Evolutionary conservation across 192 early-diverging fungal species (phyloP).

Genomic region (Mortierella hygrophila): DNA sequence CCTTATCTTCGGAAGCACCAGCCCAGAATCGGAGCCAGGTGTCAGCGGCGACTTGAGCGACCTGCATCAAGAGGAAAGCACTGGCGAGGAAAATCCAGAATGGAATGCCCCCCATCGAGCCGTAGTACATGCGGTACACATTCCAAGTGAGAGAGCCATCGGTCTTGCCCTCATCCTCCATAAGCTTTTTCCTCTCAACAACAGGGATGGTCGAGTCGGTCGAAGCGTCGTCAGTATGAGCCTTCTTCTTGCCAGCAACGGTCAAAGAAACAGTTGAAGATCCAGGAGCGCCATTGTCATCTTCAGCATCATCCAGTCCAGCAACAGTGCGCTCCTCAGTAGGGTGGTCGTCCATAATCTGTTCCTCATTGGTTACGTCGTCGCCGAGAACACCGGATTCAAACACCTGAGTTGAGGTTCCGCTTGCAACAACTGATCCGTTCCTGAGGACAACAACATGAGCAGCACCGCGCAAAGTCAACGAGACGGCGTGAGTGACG

Average conservation of each 20-base stretch:
- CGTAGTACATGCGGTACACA: conserved; percentile 87
- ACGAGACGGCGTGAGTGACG: conserved; percentile 88
- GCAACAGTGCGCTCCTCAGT: conserved; percentile 41
- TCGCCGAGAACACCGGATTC: conserved; percentile 62
- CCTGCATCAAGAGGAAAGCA: conserved; percentile 58
- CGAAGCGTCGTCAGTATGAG: conserved; percentile 51
- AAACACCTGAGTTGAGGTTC: conserved; percentile 64
- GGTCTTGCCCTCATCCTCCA: conserved; percentile 86
- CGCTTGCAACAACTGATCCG: conserved; percentile 67
- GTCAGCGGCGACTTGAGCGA: conserved; percentile 58
- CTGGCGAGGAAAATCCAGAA: conserved; percentile 70
- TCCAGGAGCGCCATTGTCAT: conserved; percentile 28
- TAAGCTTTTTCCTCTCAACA: conserved; percentile 67
- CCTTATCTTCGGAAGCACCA: conserved; percentile 9
- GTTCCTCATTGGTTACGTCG: conserved; percentile 56
- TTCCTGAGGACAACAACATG: conserved; percentile 74
- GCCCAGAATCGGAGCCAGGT: conserved; percentile 55
- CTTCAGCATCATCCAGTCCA: conserved; percentile 39
- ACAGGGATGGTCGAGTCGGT: conserved; percentile 61
- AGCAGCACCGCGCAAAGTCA: conserved; percentile 70
- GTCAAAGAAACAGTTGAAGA: conserved; percentile 31
- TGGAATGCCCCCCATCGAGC: conserved; percentile 70
- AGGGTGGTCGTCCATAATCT: conserved; percentile 35
- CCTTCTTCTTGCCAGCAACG: conserved; percentile 48
- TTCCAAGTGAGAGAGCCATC: conserved; percentile 80